Conservation (phyloP, 805 yeast genomes). For the Sungouiella blattae region DNA sequence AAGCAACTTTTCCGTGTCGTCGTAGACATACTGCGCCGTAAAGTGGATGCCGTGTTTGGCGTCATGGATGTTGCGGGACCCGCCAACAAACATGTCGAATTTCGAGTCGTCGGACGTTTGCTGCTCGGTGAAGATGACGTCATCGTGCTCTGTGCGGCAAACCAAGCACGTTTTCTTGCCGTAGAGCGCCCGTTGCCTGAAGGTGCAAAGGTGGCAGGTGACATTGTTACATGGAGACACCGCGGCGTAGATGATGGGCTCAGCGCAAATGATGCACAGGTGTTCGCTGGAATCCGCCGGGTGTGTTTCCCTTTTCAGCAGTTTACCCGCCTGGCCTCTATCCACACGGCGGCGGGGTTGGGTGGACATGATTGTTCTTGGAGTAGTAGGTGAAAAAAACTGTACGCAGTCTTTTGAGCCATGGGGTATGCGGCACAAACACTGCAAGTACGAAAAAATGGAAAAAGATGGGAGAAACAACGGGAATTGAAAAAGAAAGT, state of each 20-base stretch:
- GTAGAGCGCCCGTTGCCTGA: slow-evolving; percentile 80
- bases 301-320: no score
- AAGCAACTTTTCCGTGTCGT: slow-evolving; percentile 49
- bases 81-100: slow-evolving; percentile 34
- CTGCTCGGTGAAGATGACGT: slow-evolving; percentile 56
- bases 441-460: no score
- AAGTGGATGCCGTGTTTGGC: slow-evolving; percentile 56
- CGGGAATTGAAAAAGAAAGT: no score
- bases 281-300: no score
- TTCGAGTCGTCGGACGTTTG: slow-evolving; percentile 21
- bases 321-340: no score
- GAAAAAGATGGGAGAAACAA: no score
- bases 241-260: slow-evolving; percentile 58
- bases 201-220: slow-evolving; percentile 78
- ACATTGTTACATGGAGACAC: slow-evolving; percentile 80
- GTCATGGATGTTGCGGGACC: slow-evolving; percentile 31
- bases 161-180: slow-evolving; percentile 72
- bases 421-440: no score
- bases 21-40: slow-evolving; percentile 48
- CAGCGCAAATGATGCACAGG: slow-evolving; percentile 82
- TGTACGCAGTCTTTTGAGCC: no score
- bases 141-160: slow-evolving; percentile 70
- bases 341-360: no score
- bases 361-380: no score
- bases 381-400: no score